Evolutionary conservation across 352 stramenopile species (phyloP), one percentile per base, ranked within the genome.

Genomic region (Phytophthora podocarpi): DNA sequence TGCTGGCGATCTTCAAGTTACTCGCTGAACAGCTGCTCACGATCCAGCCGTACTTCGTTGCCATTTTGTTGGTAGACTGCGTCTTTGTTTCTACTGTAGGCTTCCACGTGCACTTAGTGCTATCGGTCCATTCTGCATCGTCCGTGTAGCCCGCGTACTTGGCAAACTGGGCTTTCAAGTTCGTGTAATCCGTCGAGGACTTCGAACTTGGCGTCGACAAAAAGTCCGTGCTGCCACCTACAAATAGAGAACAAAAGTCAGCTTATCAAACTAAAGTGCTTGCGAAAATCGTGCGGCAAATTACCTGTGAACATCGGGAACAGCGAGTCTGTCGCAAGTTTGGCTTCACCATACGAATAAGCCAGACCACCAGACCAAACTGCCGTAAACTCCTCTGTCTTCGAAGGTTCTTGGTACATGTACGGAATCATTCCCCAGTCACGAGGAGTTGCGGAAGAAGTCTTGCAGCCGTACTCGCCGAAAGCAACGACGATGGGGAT

Each of bases 281-380:
- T 47, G 23, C 13, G 27, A 46, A 36, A 24, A 32, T 13, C 42
- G 27, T 27, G 5, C 13, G 39, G 7, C 23, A 64, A 24, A 2
- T 23, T 67, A 91, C 85, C 85, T 42, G 69, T 91, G 39, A 95
- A 92, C 79, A 95, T 91, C 1, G 86, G 86, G 47, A 91, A 95
- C 26, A 81, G 62, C 11, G 87, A 91, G 42, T 82, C 82, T 15
- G 48, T 63, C 7, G 68, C 63, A 34, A 96, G 69, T 47, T 91
- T 93, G 5, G 87, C 87, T 82, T 96, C 73, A 56, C 87, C 87
- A 56, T 90, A 96, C 40, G 87, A 94, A 49, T 96, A 96, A 23
- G 85, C 87, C 30, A 93, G 54, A 49, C 87, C 87, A 40, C 87
- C 87, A 5, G 87, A 96, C 65, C 83, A 96, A 30, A 96, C 82